Conservation (phyloP, 108 stramenopile genomes). For the Skeletonema marinoi region DNA sequence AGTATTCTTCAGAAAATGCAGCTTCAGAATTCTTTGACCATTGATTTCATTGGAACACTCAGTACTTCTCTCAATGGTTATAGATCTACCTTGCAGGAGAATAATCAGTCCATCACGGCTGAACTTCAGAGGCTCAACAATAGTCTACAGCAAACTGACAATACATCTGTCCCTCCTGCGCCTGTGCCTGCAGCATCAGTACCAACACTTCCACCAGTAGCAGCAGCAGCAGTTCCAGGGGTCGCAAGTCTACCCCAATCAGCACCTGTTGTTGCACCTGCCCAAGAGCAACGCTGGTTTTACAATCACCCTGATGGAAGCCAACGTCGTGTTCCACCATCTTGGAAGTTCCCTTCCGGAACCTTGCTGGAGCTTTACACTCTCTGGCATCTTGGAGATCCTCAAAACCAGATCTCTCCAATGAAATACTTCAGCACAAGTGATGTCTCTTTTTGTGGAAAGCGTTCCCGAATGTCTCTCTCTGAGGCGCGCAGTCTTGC, state of each 20-base stretch:
- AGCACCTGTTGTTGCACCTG: not conserved
- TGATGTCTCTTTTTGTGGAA: not conserved
- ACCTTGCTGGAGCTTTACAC: not conserved
- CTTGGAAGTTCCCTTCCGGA: not conserved
- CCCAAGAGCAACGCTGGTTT: not conserved
- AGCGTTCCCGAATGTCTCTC: not conserved
- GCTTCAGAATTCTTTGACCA: not conserved
- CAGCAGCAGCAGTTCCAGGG: not conserved
- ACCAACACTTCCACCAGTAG: no score
- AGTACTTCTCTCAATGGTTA: not conserved
- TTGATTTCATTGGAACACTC: not conserved
- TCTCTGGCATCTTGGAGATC: not conserved
- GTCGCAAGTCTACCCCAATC: not conserved
- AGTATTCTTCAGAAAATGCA: constrained; percentile 1
- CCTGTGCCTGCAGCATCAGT: not conserved
- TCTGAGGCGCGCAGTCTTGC: not conserved
- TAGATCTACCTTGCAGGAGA: not conserved
- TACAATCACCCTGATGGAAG: not conserved
- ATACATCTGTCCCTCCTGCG: not conserved
- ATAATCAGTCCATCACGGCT: not conserved
- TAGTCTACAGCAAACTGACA: not conserved
- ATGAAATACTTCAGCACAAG: not conserved
- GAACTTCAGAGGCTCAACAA: not conserved
- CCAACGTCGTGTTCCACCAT: not conserved
- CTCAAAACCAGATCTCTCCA: not conserved